Evolutionary conservation across 495 filamentous ascomycete genomes (phyloP).

Genomic region (Platismatia glauca): DNA sequence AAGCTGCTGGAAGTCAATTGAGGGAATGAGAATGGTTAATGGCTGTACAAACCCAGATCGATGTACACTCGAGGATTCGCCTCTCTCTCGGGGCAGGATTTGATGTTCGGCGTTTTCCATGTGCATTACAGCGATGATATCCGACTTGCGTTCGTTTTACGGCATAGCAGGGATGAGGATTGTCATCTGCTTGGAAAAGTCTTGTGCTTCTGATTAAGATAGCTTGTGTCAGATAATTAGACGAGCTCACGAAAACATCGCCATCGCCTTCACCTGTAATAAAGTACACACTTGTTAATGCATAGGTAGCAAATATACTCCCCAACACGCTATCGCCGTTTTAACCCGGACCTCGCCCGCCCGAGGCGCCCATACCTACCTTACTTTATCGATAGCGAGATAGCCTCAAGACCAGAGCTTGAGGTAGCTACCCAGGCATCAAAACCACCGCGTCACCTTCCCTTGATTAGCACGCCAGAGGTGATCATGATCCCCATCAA

Average conservation of each 20-base stretch:
- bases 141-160: slow-evolving; percentile 38
- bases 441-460: no score
- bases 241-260: background rate
- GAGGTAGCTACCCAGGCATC: no score
- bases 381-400: no score
- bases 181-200: slow-evolving; percentile 23
- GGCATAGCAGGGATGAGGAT: slow-evolving; percentile 36
- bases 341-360: no score
- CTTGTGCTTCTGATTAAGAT: slow-evolving; percentile 8
- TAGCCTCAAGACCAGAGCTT: no score
- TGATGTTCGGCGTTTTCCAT: background rate
- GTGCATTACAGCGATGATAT: slow-evolving; percentile 34
- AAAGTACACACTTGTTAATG: no score
- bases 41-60: slow-evolving; percentile 1
- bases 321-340: no score
- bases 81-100: slow-evolving; percentile 4
- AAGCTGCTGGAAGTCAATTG: slow-evolving; percentile 69
- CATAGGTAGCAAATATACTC: no score
- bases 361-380: no score
- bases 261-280: background rate
- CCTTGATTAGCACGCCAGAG: no score
- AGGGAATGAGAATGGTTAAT: background rate
- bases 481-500: no score
- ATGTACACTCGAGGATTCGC: slow-evolving; percentile 23
- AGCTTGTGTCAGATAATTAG: background rate